Conservation (phyloP, 495 filamentous ascomycete genomes). For the Hypoxylon fragiforme region DNA sequence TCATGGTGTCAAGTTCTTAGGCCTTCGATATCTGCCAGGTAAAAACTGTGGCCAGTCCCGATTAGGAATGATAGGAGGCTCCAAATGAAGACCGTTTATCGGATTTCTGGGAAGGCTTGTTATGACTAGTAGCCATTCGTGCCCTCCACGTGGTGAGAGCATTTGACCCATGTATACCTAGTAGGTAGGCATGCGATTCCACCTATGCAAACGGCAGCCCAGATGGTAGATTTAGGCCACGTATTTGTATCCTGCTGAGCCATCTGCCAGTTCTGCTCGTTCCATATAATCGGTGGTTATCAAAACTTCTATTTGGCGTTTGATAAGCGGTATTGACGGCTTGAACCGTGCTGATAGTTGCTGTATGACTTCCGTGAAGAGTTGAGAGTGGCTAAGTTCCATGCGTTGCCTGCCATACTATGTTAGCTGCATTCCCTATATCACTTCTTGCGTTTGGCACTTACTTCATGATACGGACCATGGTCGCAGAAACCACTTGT, state of each 20-base stretch:
- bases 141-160: no score
- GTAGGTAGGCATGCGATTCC: background rate
- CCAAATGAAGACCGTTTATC: no score
- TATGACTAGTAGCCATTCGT: no score
- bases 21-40: no score
- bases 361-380: constrained; percentile 81
- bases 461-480: constrained; percentile 97
- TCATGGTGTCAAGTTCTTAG: no score
- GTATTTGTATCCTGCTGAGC: constrained; percentile 36
- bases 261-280: constrained; percentile 60
- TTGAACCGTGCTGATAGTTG: constrained; percentile 80
- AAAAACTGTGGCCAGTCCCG: no score
- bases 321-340: constrained; percentile 88
- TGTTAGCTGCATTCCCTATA: constrained; percentile 15
- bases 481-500: constrained; percentile 80
- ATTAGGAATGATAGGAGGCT: no score
- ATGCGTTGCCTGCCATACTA: constrained; percentile 76
- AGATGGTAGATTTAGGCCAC: constrained; percentile 22
- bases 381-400: constrained; percentile 72
- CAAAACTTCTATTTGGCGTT: constrained; percentile 89
- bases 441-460: constrained; percentile 30
- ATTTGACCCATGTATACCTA: background rate
- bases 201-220: no score
- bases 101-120: no score
- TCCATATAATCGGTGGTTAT: constrained; percentile 95